These are phyloP conservation scores for Ceratorhiza oryzae-sativae DNA, from an alignment of 1,284 basidiomycete genomes.

Conservation along the genomic window DNA sequence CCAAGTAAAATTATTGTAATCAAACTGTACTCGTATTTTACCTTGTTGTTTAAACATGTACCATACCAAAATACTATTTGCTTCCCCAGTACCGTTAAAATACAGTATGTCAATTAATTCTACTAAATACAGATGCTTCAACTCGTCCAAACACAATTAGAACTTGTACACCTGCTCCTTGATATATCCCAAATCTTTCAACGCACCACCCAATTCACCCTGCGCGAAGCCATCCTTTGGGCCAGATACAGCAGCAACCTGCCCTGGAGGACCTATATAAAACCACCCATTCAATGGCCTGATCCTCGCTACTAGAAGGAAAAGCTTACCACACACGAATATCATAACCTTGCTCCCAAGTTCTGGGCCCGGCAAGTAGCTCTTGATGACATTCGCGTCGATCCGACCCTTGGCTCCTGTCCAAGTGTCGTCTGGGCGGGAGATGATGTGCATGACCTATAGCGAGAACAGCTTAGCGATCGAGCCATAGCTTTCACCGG, in stretches of 20 bases:
- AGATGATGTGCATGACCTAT: conserved; percentile 57
- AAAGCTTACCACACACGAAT: conserved; percentile 78
- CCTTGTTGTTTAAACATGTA: background rate
- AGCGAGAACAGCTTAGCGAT: too few species aligned
- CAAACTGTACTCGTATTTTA: background rate
- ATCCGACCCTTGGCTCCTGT: conserved; percentile 53
- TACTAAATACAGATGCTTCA: conserved; percentile 11
- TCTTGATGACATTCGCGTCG: conserved; percentile 69
- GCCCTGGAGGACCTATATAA: conserved; percentile 76
- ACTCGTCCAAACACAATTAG: background rate
- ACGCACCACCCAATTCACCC: conserved; percentile 79
- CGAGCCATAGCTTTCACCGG: too few species aligned
- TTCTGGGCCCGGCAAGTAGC: conserved; percentile 74
- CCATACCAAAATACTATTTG: background rate
- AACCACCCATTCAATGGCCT: background rate
- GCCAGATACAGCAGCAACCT: conserved; percentile 80
- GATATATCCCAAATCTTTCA: conserved; percentile 88
- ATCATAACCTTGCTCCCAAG: conserved; percentile 84
- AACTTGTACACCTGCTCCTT: conserved; percentile 69
- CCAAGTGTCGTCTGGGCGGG: conserved; percentile 57
- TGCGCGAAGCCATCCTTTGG: conserved; percentile 82
- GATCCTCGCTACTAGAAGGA: background rate
- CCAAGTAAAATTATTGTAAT: too few species aligned
- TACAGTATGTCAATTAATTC: conserved; percentile 1
- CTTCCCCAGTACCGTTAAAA: background rate